phyloP scores from a whole-genome alignment of 2,329 filamentous ascomycete species.

The Pseudogymnoascus verrucosus region DNA sequence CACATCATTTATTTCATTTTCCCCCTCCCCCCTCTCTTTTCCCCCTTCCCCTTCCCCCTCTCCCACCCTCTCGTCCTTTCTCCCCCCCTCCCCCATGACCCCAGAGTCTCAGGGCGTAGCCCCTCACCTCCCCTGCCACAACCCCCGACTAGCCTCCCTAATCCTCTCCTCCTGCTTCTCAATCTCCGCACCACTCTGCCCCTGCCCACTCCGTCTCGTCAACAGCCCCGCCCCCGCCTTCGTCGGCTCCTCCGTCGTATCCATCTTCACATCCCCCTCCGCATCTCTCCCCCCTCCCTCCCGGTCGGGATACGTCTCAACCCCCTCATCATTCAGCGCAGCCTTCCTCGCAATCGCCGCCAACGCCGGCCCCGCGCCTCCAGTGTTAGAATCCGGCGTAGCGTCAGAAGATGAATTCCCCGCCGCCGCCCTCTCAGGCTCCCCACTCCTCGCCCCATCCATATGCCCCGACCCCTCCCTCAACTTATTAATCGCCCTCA shows the following conservation, averaged over 20 bases:
- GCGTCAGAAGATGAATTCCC: background rate
- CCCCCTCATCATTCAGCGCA: background rate
- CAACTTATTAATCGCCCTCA: slow-evolving; percentile 63
- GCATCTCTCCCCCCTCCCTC: background rate
- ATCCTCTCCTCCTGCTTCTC: slow-evolving; percentile 42
- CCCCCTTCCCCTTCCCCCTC: background rate
- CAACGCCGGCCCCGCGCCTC: background rate
- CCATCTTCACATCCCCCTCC: slow-evolving; percentile 19
- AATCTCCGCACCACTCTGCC: slow-evolving; percentile 28
- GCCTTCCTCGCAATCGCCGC: background rate
- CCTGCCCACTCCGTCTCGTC: slow-evolving; percentile 24
- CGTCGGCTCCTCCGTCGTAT: background rate
- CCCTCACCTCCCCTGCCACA: slow-evolving; percentile 38
- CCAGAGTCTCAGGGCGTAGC: background rate
- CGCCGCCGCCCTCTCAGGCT: slow-evolving; percentile 36
- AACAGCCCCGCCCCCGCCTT: slow-evolving; percentile 13
- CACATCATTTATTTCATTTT: background rate
- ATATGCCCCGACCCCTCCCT: slow-evolving; percentile 56
- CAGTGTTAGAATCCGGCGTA: background rate
- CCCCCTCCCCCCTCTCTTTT: background rate
- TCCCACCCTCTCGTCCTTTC: background rate
- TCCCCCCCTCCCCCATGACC: background rate
- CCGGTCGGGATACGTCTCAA: background rate
- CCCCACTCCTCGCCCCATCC: slow-evolving; percentile 48
- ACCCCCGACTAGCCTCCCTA: slow-evolving; percentile 55